These are phyloP conservation scores for Septoria linicola DNA, from an alignment of 2,329 filamentous ascomycete species.

Conservation along the genomic window DNA sequence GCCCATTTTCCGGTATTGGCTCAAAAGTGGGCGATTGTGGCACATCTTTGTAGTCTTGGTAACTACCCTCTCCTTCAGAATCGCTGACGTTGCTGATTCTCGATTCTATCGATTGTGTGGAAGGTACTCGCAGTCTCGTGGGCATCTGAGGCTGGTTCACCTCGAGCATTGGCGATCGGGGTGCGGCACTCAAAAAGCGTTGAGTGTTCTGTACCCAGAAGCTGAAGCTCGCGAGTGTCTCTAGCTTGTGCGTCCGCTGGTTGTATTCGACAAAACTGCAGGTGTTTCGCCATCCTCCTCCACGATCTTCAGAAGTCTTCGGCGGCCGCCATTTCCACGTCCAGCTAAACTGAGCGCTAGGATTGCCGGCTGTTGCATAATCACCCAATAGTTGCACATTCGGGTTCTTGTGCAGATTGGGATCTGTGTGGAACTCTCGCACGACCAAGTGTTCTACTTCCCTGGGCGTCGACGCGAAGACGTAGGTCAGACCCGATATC, in stretches of 20 bases:
- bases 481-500: conserved; percentile 87
- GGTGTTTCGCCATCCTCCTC: conserved; percentile 90
- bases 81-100: conserved; percentile 69
- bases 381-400: conserved; percentile 96
- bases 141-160: conserved; percentile 19
- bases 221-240: conserved; percentile 86
- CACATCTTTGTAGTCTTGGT: conserved; percentile 44
- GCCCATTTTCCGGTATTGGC: conserved; percentile 49
- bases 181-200: conserved; percentile 39
- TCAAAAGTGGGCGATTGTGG: conserved; percentile 51
- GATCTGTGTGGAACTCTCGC: conserved; percentile 92
- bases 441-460: conserved; percentile 94
- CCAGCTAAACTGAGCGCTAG: conserved; percentile 89
- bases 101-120: conserved; percentile 81
- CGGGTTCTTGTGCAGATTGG: conserved; percentile 93
- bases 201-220: conserved; percentile 79
- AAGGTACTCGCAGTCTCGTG: conserved; percentile 78
- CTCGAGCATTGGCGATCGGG: conserved; percentile 67
- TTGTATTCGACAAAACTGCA: conserved; percentile 99
- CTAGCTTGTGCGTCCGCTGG: conserved; percentile 81
- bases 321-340: conserved; percentile 96
- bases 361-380: conserved; percentile 77
- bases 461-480: conserved; percentile 78
- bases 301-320: conserved; percentile 74
- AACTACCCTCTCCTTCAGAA: conserved; percentile 55